Evolutionary conservation across 2,329 filamentous ascomycete genomes (phyloP).

Genomic region (Aureobasidium musti): DNA sequence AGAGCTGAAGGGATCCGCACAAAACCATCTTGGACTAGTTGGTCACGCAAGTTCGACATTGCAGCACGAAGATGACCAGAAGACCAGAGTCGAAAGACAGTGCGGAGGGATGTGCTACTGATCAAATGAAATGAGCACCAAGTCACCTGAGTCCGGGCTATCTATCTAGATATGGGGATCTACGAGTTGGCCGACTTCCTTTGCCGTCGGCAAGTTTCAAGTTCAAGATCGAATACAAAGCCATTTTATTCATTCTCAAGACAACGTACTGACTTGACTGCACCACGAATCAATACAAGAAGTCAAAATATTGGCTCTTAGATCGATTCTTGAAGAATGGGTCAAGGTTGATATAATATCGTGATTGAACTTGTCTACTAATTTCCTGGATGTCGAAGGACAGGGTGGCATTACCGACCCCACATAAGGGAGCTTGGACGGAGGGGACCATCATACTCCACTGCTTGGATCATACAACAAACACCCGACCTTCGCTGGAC

Average conservation of each 20-base stretch:
- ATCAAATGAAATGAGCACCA: neutral
- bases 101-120: neutral
- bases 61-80: neutral
- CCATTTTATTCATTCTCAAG: neutral
- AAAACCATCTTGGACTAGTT: conserved; percentile 72
- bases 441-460: conserved; percentile 8
- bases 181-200: neutral
- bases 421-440: conserved; percentile 2
- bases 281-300: neutral
- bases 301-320: neutral
- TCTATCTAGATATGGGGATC: neutral
- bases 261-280: too few species aligned
- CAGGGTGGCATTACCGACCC: conserved; percentile 14
- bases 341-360: neutral
- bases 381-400: neutral
- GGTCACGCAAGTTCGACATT: conserved; percentile 46
- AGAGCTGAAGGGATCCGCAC: conserved; percentile 70
- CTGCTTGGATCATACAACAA: conserved; percentile 12
- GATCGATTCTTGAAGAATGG: too few species aligned
- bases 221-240: neutral
- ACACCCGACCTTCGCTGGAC: neutral
- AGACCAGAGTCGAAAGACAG: neutral
- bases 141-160: neutral
- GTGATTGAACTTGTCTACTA: neutral
- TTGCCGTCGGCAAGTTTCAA: neutral